Evolutionary conservation across 306 rosid genomes (phyloP), one percentile per base, ranked within the genome.

Genomic region (Crataegus laevigata): DNA sequence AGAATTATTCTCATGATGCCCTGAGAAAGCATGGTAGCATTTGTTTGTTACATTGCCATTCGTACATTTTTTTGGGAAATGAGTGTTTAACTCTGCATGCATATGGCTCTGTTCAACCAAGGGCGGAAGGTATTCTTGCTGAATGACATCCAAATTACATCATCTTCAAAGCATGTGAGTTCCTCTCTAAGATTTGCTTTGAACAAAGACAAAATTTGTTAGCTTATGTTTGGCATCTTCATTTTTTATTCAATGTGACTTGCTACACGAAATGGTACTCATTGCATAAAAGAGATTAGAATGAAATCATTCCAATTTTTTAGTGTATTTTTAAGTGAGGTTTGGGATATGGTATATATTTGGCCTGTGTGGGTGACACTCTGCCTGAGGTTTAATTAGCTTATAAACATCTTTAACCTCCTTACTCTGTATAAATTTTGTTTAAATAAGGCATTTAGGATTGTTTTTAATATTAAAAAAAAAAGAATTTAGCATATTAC

Each of bases 31-130:
- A 7, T 22, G 52, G 42, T 32, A 25, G 75, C 67, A 13, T 64
- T 77, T 36, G 69, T 75, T 19, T 75, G 30, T 51, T 76, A 22
- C 18, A 22, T 71, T 72, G 25, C 58, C 24, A 32, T 32, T 47
- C 54, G 24, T 62, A 45, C 70, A 22, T 26, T 36, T 36, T 77
- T 72, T 42, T 52, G 69, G 69, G 77, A 72, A 78, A 80, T 80
- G 83, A 83, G 17, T 75, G 80, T 66, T 78, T 83, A 55, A 64
- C 79, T 84, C 76, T 81, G 77, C 69, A 55, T 89, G 83, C 61
- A 70, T 93, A 94, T 97, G 65, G 97, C 84, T 81, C 96, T 94
- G 67, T 93, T 85, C 91, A 94, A 88, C 76, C 99, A 92, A 88
- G 99, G 88, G 84, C 87, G 92, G 58, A 92, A 82, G 77, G 99